Base-by-base conservation (phyloP, 1,284 basidiomycete genomes). In the Dichomitus squalens region DNA sequence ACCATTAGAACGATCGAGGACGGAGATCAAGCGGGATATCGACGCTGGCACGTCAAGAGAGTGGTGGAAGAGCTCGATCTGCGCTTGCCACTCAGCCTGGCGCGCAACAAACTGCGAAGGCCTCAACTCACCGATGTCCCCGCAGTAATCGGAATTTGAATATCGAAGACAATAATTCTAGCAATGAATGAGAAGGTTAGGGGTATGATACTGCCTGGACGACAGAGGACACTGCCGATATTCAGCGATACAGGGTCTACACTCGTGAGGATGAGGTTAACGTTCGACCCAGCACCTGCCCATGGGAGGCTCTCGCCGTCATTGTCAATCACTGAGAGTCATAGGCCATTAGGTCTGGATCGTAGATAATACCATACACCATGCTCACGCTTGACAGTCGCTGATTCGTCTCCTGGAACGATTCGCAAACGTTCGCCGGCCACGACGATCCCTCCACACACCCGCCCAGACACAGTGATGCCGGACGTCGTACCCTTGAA, bases 31-130 rank as follows among this genome's bases (percentile, higher is more conserved):
- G 66, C 90, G 93, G 4, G 87, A 85, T 51, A 98, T 83, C 5
- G 88, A 92, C 0, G 93, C 96, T 4, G 96, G 93, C 1, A 97
- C 85, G 70, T 98, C 94, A 53, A 87, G 85, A 1, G 94, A 95
- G 72, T 99, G 95, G 71, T 98, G 94, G 77, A 94, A 98, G 4
- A 99, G 76, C 70, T 98, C 95, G 54, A 96, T 80, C 92, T 93
- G 53, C 21, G 35, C 18, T 20, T 40, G 2, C 11, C 23, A 21
- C 44, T 43, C 18, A 41, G 34, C 38, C 14, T 33, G 3, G 36
- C 23, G 6, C 7, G 2, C 3, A 23, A 33, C 12, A 34, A 8
- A 52, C 16, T 8, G 21, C 46, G 18, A 40, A 18, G 7, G 3
- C 9, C 14, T n/a, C n/a, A 6, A 60, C 83, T 64, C 71, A 96